phyloP scores from a whole-genome alignment of 2,329 filamentous ascomycete species.

The Hymenoscyphus fraxineus region DNA sequence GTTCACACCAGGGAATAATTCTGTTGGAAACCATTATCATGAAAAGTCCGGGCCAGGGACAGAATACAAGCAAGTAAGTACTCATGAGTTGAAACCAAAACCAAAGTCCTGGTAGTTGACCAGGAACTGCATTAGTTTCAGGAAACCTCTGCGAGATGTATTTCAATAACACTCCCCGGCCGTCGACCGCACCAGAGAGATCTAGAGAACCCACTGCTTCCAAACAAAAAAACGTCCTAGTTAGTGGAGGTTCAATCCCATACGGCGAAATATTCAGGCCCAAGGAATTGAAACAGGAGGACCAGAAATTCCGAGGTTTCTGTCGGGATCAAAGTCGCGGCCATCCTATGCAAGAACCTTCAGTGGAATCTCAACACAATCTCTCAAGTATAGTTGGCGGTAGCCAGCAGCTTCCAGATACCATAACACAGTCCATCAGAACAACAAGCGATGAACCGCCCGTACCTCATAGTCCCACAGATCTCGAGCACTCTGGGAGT shows the following conservation, averaged over 20 bases:
- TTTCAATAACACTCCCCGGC: not conserved
- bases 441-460: not conserved
- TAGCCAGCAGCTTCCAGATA: not conserved
- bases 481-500: not conserved
- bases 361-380: not conserved
- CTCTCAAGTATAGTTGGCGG: not conserved
- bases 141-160: not conserved
- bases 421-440: not conserved
- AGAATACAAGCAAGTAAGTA: not conserved
- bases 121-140: not conserved
- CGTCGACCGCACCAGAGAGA: not conserved
- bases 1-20: not conserved
- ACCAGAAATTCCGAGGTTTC: slow-evolving; percentile 1
- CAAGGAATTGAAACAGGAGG: not conserved
- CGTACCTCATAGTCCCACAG: not conserved
- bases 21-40: not conserved
- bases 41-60: not conserved
- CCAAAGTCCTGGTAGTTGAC: not conserved
- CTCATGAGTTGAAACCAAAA: not conserved
- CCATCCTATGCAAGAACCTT: not conserved
- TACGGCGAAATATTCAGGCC: not conserved
- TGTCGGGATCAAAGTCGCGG: not conserved
- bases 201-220: not conserved
- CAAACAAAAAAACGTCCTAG: not conserved
- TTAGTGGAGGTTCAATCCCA: not conserved